Conservation (phyloP, 257 asterid species). For the Nicotiana benthamiana region DNA sequence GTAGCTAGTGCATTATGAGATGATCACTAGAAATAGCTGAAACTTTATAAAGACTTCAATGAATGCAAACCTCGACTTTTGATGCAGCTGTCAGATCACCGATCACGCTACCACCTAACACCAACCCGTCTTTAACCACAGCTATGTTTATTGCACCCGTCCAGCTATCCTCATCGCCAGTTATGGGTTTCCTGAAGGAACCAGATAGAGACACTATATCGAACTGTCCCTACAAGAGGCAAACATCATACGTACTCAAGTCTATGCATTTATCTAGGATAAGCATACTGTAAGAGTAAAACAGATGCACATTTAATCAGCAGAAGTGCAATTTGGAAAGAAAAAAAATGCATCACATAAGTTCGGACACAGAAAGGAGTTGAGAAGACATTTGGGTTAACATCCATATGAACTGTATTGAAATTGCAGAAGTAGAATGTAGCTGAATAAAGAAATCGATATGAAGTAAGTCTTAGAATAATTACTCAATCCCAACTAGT, state of each 20-base stretch:
- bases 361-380: background rate
- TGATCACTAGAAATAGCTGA: too few relatives aligned
- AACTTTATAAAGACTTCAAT: too few relatives aligned
- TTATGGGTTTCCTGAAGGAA: background rate
- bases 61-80: constrained; percentile 8
- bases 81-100: constrained; percentile 14
- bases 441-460: background rate
- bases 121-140: constrained; percentile 4
- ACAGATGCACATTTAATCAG: background rate
- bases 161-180: constrained; percentile 8
- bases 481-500: background rate
- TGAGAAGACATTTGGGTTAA: background rate
- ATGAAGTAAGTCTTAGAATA: background rate
- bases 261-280: background rate
- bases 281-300: background rate
- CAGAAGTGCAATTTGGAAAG: background rate
- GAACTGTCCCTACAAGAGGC: constrained; percentile 16
- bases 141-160: constrained; percentile 8
- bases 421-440: background rate
- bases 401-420: background rate
- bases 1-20: too few relatives aligned
- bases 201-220: constrained; percentile 19
- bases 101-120: constrained; percentile 9
- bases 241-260: background rate
- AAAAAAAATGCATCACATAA: background rate